Percentiles rank a stretch among this genome's conserved stretches.
Evolutionary conservation across 805 yeast species (phyloP).

Genomic region (Yarrowia sp.): DNA sequence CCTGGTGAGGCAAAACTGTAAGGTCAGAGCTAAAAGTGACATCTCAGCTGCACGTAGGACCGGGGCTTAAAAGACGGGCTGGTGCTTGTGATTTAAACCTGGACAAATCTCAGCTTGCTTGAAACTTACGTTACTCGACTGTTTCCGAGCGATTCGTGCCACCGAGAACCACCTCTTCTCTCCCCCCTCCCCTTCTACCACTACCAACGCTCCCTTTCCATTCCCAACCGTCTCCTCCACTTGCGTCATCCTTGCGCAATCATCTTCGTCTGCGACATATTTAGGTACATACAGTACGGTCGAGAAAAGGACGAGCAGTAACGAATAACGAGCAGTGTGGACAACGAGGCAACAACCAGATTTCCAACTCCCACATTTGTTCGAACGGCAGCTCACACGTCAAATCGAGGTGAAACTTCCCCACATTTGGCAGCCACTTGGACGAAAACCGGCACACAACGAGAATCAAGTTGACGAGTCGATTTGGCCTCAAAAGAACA

Average conservation of each 20-base stretch:
- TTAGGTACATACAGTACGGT: constrained; percentile 1
- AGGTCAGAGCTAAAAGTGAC: constrained; percentile 30
- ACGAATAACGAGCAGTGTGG: too few species aligned
- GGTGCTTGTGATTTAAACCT: constrained; percentile 38
- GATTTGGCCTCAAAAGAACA: constrained; percentile 1
- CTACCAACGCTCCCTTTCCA: not conserved
- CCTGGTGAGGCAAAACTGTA: constrained; percentile 37
- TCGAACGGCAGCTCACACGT: not conserved
- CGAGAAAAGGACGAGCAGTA: too few species aligned
- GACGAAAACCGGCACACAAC: not conserved
- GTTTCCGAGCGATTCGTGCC: not conserved
- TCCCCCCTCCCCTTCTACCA: not conserved
- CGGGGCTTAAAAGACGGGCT: constrained; percentile 37
- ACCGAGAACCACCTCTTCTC: not conserved
- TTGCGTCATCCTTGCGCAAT: constrained; percentile 34
- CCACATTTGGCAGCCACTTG: constrained; percentile 8
- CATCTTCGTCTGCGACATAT: constrained; percentile 30
- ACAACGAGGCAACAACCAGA: not conserved
- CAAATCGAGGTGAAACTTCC: constrained; percentile 3
- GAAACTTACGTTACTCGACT: not conserved
- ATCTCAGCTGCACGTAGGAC: constrained; percentile 35
- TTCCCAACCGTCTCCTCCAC: not conserved
- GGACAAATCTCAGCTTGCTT: constrained; percentile 27
- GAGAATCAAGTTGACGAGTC: not conserved
- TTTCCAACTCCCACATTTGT: too few species aligned